A percentile compares a stretch with the other conserved stretches of the same genome.
These are phyloP conservation scores for Globisporangium yorkense DNA, from an alignment of 352 stramenopile genomes.

Conservation along the genomic window DNA sequence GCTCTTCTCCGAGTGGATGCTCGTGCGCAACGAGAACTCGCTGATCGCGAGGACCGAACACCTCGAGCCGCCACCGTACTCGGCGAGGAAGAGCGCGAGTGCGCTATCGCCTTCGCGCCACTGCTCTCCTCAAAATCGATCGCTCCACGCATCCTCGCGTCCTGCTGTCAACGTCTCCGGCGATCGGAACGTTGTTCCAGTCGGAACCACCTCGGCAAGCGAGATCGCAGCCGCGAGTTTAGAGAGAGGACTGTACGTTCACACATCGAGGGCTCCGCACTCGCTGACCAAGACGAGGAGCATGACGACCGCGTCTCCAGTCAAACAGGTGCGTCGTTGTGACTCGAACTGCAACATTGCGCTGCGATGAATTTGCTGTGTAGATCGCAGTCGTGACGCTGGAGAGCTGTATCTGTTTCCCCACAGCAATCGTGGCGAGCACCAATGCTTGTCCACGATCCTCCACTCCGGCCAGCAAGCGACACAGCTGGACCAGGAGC, in stretches of 20 bases:
- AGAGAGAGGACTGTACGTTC: constrained; percentile 16
- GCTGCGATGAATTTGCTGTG: too few relatives aligned
- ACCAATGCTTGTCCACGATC: constrained; percentile 1
- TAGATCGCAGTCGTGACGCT: background rate
- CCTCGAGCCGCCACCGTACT: background rate
- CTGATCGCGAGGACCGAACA: constrained; percentile 18
- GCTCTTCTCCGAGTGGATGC: constrained; percentile 75
- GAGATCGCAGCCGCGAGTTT: background rate
- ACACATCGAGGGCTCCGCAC: constrained; percentile 18
- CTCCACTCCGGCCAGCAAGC: background rate
- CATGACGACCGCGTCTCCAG: constrained; percentile 32
- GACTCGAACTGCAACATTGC: background rate
- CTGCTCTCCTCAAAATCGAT: background rate
- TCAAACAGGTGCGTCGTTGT: constrained; percentile 17
- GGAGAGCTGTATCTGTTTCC: background rate
- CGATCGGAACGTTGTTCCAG: background rate
- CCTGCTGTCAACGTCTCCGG: background rate
- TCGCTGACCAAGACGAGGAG: constrained; percentile 30
- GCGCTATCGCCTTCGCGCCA: background rate
- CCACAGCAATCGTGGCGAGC: constrained; percentile 10
- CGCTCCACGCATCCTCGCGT: background rate
- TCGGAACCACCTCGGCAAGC: background rate
- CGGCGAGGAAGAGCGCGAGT: background rate
- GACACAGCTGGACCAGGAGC: background rate
- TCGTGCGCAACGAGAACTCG: constrained; percentile 60